These are phyloP conservation scores for Penicillium sp. DNA, from an alignment of 2,329 filamentous ascomycete genomes.

Conservation along the genomic window DNA sequence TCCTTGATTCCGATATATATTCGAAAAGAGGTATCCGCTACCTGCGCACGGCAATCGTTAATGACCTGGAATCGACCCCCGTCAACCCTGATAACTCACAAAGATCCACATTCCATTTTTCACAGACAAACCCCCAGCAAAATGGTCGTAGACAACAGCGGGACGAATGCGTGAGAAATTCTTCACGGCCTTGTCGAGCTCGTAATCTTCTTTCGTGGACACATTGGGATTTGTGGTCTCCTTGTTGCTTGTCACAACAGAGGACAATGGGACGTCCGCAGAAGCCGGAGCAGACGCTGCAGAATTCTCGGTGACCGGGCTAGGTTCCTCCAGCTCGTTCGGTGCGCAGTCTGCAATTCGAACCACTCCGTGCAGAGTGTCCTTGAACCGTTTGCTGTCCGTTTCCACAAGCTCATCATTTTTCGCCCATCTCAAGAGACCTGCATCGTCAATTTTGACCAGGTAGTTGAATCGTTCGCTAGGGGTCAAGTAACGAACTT, in stretches of 20 bases:
- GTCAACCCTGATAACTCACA: slow-evolving; percentile 36
- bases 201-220: slow-evolving; percentile 59
- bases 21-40: slow-evolving; percentile 67
- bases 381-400: slow-evolving; percentile 60
- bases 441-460: slow-evolving; percentile 66
- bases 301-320: slow-evolving; percentile 1
- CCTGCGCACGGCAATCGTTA: slow-evolving; percentile 9
- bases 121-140: slow-evolving; percentile 66
- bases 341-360: slow-evolving; percentile 56
- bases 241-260: slow-evolving; percentile 1
- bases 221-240: slow-evolving; percentile 41
- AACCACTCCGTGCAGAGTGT: slow-evolving; percentile 71
- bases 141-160: slow-evolving; percentile 68
- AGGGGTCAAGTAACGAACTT: slow-evolving; percentile 73
- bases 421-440: slow-evolving; percentile 80
- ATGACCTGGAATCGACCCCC: not conserved
- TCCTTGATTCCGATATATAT: slow-evolving; percentile 88
- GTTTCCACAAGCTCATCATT: slow-evolving; percentile 74
- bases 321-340: slow-evolving; percentile 40
- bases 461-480: slow-evolving; percentile 79
- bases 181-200: slow-evolving; percentile 54
- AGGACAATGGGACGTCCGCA: slow-evolving; percentile 18
- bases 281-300: slow-evolving; percentile 3
- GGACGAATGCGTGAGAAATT: slow-evolving; percentile 64
- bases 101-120: slow-evolving; percentile 93